Base-by-base conservation (phyloP, 305 asterid species). In the Petunia hybrid region DNA sequence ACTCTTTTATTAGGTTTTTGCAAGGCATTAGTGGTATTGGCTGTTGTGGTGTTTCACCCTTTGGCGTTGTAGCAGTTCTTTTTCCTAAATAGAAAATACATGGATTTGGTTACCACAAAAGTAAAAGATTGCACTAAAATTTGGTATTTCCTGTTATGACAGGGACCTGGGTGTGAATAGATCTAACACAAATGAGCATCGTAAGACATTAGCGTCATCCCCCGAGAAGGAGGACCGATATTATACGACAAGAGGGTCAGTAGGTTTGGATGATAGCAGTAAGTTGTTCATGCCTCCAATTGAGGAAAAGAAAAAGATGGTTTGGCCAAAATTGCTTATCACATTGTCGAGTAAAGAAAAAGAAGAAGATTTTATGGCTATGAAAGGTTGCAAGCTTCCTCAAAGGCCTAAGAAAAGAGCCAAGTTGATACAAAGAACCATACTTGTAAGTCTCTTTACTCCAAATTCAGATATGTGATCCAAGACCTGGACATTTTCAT, bases 361-460 rank as follows among this genome's bases (percentile, higher is more conserved):
- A 70, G 99, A 95, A 81, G 97, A 95, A 71, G 98, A 95, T 84
- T 95, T 93, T 81, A 79, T 93, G 97, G 91, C 95, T 4, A 90
- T 95, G 98, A 95, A 93, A 87, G 97, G 98, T 42, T 91, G 97
- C 67, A 95, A 91, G 82, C 98, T 92, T 6, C 97, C 99, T 84
- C 99, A 95, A 78, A 92, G 99, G 87, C 98, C 98, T 73, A 95
- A 95, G 94, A 93, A 95, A 81, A 88, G 99, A 84, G 97, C 99
- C 48, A 95, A 95, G 85, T 64, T 95, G 87, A 86, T 94, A 69
- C 98, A 94, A 84, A 91, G 91, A 89, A 92, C 94, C 79, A 85
- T 95, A 81, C 87, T 92, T 61, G 98, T 91, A 85, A 89, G 97
- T 89, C 4, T 12, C 31, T 51, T 55, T 53, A 53, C 75, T 46